phyloP scores from a whole-genome alignment of 345 rosid genomes.

The Firmiana major region DNA sequence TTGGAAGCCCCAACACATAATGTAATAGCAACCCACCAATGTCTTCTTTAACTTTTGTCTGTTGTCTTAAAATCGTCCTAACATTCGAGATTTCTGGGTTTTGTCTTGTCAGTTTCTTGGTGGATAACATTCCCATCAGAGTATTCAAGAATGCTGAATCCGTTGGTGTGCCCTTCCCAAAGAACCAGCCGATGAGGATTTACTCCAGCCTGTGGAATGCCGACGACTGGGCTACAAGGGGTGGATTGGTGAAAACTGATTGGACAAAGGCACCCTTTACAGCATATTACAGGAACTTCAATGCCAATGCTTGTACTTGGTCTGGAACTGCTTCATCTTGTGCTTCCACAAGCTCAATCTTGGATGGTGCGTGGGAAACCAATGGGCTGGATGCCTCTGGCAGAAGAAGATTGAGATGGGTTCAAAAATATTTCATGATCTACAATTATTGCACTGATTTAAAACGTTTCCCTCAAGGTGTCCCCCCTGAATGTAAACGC shows the following conservation, averaged over 20 bases:
- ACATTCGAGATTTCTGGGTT: not conserved
- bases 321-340: slow-evolving; percentile 25
- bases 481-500: slow-evolving; percentile 31
- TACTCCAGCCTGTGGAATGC: slow-evolving; percentile 64
- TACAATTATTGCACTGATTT: slow-evolving; percentile 52
- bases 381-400: slow-evolving; percentile 25
- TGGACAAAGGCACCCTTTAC: slow-evolving; percentile 51
- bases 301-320: slow-evolving; percentile 28
- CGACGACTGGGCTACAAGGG: slow-evolving; percentile 59
- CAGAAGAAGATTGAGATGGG: slow-evolving; percentile 45
- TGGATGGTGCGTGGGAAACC: slow-evolving; percentile 26
- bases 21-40: slow-evolving; percentile 27
- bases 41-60: not conserved
- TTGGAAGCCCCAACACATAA: slow-evolving; percentile 62
- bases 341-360: not conserved
- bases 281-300: slow-evolving; percentile 41
- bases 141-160: slow-evolving; percentile 57
- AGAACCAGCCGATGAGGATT: slow-evolving; percentile 44
- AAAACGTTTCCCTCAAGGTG: slow-evolving; percentile 41
- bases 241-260: slow-evolving; percentile 49
- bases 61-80: not conserved
- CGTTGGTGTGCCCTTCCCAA: slow-evolving; percentile 45
- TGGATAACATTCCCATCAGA: slow-evolving; percentile 49
- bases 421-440: slow-evolving; percentile 46
- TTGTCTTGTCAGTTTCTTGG: slow-evolving; percentile 36